Base-by-base conservation (phyloP, 73 alveolate genomes). In the Vitrella brassicaformis region DNA sequence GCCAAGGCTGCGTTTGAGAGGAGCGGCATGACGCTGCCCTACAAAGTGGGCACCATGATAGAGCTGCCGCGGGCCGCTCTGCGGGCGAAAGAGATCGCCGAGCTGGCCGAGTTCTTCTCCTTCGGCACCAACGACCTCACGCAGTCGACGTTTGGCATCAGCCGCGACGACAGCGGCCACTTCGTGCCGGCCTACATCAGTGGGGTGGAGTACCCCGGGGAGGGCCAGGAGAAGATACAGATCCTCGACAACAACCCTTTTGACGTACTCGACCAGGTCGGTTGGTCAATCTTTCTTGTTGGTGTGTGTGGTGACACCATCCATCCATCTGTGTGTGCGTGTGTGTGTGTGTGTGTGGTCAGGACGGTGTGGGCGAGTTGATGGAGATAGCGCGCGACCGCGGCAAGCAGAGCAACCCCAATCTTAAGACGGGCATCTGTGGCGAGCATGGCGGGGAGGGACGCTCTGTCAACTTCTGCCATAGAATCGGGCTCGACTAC, bases 371-470 rank as follows among this genome's bases (percentile, higher is more conserved):
- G 18, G 74, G 74, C 64, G 74, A 69, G 65, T 31, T 69, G 66
- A 69, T 69, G 31, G 26, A 10, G 29, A 39, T 71, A 28, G 77
- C 77, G 0, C 46, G 31, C 8, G 66, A 71, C 68, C 67, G 77
- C 27, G 77, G 77, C 30, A 64, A 65, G 68, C 25, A 31, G 26
- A 39, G 31, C 47, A 80, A 71, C 71, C 81, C 80, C 67, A 73
- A 72, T 66, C 80, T 88, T 85, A 79, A 81, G 80, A 73, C 75
- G 75, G 94, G 94, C 83, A 85, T 88, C 67, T 88, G 94, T 70
- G 94, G 94, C 27, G 94, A 88, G 79, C 94, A 88, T 46, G 94
- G 94, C 28, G 94, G 94, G 25, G 94, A 88, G 64, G 91, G 88
- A 47, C 66, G 76, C 72, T 85, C 92, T 68, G 81, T 88, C 31